Evolutionary conservation across 2,329 filamentous ascomycete genomes (phyloP).

Genomic region (Reticulascus tulasneorum): DNA sequence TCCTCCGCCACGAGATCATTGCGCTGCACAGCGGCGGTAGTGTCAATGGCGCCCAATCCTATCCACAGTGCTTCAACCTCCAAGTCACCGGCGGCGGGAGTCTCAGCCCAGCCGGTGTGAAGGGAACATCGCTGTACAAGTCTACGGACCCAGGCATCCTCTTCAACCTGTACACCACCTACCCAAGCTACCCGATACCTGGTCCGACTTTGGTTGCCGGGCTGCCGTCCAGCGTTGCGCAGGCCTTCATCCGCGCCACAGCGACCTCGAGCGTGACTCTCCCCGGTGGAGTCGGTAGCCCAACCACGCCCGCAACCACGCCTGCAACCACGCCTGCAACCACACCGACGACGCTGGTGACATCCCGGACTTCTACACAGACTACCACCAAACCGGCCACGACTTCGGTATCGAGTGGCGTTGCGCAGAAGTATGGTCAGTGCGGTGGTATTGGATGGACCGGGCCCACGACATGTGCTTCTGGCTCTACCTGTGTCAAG

Average conservation of each 20-base stretch:
- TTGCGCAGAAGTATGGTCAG: slow-evolving; percentile 27
- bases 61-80: slow-evolving; percentile 49
- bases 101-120: slow-evolving; percentile 23
- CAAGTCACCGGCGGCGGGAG: slow-evolving; percentile 38
- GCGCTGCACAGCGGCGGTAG: slow-evolving; percentile 46
- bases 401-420: slow-evolving; percentile 9
- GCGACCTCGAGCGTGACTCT: slow-evolving; percentile 10
- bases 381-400: slow-evolving; percentile 9
- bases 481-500: slow-evolving; percentile 30
- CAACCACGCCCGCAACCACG: slow-evolving; percentile 4
- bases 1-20: slow-evolving; percentile 53
- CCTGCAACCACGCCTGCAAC: slow-evolving; percentile 6
- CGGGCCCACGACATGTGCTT: slow-evolving; percentile 30
- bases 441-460: slow-evolving; percentile 32
- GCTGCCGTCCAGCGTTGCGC: slow-evolving; percentile 8
- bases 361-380: slow-evolving; percentile 1
- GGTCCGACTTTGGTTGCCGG: slow-evolving; percentile 23
- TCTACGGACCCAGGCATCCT: slow-evolving; percentile 27
- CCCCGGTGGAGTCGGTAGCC: slow-evolving; percentile 13
- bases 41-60: slow-evolving; percentile 41
- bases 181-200: slow-evolving; percentile 25
- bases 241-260: slow-evolving; percentile 6
- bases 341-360: slow-evolving; percentile 2
- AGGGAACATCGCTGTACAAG: slow-evolving; percentile 32
- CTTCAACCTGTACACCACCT: slow-evolving; percentile 29